These are phyloP conservation scores for Combretum micranthum DNA, from an alignment of 345 rosid genomes.

Conservation along the genomic window DNA sequence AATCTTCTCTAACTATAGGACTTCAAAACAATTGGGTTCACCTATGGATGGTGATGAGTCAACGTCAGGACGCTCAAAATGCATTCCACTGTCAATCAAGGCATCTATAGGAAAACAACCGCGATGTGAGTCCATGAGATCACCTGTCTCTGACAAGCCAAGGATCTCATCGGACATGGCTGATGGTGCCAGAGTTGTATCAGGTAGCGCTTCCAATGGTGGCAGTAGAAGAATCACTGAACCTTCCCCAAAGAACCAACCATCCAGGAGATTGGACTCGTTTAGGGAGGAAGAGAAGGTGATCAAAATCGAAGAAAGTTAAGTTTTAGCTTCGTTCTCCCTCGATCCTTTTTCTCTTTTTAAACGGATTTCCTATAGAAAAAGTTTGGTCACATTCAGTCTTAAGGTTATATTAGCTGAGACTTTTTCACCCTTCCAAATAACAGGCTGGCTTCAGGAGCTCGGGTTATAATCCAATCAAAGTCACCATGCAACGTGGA, in stretches of 20 bases:
- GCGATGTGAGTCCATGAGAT: constrained; percentile 55
- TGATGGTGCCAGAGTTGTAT: constrained; percentile 20
- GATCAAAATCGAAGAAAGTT: constrained; percentile 91
- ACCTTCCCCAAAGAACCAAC: constrained; percentile 25
- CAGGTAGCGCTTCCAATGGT: constrained; percentile 21
- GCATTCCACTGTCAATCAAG: constrained; percentile 55
- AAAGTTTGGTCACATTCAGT: background rate
- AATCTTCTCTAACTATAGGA: constrained; percentile 32
- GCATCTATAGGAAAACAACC: constrained; percentile 57
- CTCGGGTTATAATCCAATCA: constrained; percentile 87
- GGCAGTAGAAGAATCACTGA: constrained; percentile 55
- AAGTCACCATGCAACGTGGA: constrained; percentile 34
- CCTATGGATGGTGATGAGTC: constrained; percentile 41
- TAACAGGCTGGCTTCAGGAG: constrained; percentile 99
- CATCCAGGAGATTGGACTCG: constrained; percentile 43
- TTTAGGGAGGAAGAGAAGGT: constrained; percentile 62
- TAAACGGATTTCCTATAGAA: background rate
- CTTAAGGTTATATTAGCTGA: constrained; percentile 4
- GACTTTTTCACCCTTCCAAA: constrained; percentile 5
- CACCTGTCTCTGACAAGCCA: constrained; percentile 56
- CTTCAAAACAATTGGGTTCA: constrained; percentile 37
- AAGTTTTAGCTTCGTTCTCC: constrained; percentile 38
- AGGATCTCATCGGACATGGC: constrained; percentile 46
- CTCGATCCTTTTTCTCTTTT: background rate
- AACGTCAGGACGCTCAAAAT: constrained; percentile 40